phyloP scores from a whole-genome alignment of 768 basidiomycete species.

The Cystobasidium ongulense region DNA sequence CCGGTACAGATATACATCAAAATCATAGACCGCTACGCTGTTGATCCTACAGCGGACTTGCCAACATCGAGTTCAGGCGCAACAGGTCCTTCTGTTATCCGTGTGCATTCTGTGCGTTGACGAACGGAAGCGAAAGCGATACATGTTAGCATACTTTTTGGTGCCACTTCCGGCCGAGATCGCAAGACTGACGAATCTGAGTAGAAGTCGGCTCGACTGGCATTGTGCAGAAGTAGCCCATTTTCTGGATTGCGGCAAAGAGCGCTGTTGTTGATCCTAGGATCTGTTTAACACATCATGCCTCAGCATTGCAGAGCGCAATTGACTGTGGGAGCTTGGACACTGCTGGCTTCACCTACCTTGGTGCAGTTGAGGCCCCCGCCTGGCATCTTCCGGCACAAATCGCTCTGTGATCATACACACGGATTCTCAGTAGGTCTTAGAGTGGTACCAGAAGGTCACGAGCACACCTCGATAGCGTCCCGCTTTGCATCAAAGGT shows the following conservation, averaged over 20 bases:
- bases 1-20: background rate
- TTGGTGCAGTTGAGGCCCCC: conserved; percentile 21
- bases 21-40: background rate
- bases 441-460: background rate
- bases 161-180: background rate
- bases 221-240: conserved; percentile 30
- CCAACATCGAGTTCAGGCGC: conserved; percentile 28
- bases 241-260: conserved; percentile 22
- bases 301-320: background rate
- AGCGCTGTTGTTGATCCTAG: background rate
- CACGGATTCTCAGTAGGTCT: background rate
- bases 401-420: conserved; percentile 10
- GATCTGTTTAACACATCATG: background rate
- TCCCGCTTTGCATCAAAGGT: conserved; percentile 27
- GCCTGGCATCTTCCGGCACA: conserved; percentile 21
- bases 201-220: conserved; percentile 23
- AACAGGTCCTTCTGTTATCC: conserved; percentile 27
- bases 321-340: background rate
- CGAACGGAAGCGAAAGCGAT: background rate
- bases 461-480: conserved; percentile 1
- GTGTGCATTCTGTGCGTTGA: conserved; percentile 14
- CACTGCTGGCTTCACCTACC: background rate
- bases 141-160: background rate
- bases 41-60: conserved; percentile 6
- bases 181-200: conserved; percentile 22